Conservation (phyloP, 1,139 yeast genomes). For the Yamadazyma blattariae region DNA sequence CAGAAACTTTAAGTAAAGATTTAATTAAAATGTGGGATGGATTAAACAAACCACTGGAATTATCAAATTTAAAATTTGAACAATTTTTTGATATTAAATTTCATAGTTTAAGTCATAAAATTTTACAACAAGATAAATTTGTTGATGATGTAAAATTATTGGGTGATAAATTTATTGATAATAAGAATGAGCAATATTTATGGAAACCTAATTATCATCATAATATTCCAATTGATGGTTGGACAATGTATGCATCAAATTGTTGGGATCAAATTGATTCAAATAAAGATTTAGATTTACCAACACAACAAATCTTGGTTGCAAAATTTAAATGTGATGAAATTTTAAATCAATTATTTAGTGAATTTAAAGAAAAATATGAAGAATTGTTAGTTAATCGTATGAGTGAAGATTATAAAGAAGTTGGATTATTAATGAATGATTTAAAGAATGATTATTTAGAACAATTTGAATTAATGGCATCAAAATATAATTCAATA, state of each 20-base stretch:
- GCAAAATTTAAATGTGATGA: slow-evolving; percentile 96
- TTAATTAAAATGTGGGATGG: slow-evolving; percentile 75
- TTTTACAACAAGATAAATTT: slow-evolving; percentile 75
- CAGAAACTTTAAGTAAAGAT: slow-evolving; percentile 67
- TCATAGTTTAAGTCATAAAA: slow-evolving; percentile 80
- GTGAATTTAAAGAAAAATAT: slow-evolving; percentile 41
- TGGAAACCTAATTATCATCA: slow-evolving; percentile 79
- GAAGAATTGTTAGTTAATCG: slow-evolving; percentile 16
- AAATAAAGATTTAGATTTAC: slow-evolving; percentile 91
- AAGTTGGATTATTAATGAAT: slow-evolving; percentile 39
- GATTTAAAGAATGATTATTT: slow-evolving; percentile 46
- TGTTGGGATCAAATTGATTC: slow-evolving; percentile 94
- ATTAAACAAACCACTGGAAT: slow-evolving; percentile 68
- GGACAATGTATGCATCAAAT: slow-evolving; percentile 88
- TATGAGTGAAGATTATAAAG: slow-evolving; percentile 26
- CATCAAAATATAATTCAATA: slow-evolving; percentile 64
- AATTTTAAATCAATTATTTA: slow-evolving; percentile 54
- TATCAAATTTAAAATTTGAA: slow-evolving; percentile 48
- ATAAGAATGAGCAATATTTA: slow-evolving; percentile 34
- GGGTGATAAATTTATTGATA: slow-evolving; percentile 57
- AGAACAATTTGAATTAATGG: slow-evolving; percentile 58
- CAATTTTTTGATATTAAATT: slow-evolving; percentile 88
- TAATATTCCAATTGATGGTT: slow-evolving; percentile 88
- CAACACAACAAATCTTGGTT: slow-evolving; percentile 92
- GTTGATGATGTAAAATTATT: slow-evolving; percentile 56